These are phyloP conservation scores for Entomortierella parvispora DNA, from an alignment of 192 early-diverging fungal species.

Conservation along the genomic window DNA sequence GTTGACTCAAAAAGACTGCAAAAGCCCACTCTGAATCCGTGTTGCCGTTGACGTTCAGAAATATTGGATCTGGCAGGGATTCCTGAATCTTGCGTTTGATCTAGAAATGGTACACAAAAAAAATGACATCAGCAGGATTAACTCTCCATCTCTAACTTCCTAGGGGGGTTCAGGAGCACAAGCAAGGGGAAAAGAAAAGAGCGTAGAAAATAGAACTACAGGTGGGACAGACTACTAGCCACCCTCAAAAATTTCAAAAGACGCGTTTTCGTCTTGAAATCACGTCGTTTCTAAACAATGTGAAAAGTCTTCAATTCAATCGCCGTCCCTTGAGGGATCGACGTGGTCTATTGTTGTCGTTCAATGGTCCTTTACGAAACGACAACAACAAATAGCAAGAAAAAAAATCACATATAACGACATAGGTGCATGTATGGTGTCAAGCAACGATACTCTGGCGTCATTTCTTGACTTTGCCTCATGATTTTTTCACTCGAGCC, in stretches of 20 bases:
- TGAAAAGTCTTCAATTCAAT: too few relatives aligned
- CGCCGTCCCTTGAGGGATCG: too few relatives aligned
- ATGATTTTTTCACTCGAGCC: not conserved
- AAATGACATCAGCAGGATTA: not conserved
- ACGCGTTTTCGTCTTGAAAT: too few relatives aligned
- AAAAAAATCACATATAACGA: slow-evolving; percentile 2
- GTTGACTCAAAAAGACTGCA: slow-evolving; percentile 79
- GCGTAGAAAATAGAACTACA: too few relatives aligned
- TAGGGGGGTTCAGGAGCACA: too few relatives aligned
- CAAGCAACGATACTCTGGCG: slow-evolving; percentile 20
- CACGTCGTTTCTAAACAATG: too few relatives aligned
- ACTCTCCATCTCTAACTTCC: not conserved
- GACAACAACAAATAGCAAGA: slow-evolving; percentile 7
- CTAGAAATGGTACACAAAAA: slow-evolving; percentile 35
- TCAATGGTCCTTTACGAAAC: too few relatives aligned
- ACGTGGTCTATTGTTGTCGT: too few relatives aligned
- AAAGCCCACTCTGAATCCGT: slow-evolving; percentile 86
- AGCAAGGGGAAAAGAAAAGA: too few relatives aligned
- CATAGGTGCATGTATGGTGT: slow-evolving; percentile 42
- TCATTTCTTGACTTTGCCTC: slow-evolving; percentile 13
- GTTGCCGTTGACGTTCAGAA: slow-evolving; percentile 76
- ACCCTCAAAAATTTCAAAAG: too few relatives aligned
- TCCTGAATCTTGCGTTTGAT: slow-evolving; percentile 76
- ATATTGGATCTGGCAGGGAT: slow-evolving; percentile 72
- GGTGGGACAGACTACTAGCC: too few relatives aligned